A percentile compares a stretch with the other conserved stretches of the same genome.
Conservation (phyloP, 805 yeast species). For the Metschnikowia vanudenii region DNA sequence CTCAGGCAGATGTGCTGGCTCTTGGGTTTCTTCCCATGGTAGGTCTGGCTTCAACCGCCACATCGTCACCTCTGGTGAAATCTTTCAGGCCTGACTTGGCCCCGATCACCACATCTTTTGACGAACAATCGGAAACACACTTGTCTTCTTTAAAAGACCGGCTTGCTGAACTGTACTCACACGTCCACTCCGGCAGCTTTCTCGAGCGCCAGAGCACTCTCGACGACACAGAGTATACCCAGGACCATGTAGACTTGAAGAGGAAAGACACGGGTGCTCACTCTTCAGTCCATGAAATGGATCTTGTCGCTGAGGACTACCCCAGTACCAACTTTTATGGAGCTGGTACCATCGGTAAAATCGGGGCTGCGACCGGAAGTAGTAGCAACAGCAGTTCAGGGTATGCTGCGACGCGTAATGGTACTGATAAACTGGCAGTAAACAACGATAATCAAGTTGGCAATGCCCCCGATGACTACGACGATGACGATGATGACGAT, state of each 20-base stretch:
- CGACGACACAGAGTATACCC: conserved; percentile 10
- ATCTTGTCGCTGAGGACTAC: neutral
- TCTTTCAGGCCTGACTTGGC: conserved; percentile 37
- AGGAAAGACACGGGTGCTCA: conserved; percentile 5
- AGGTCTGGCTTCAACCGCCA: conserved; percentile 22
- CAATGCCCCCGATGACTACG: neutral
- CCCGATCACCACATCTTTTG: conserved; percentile 38
- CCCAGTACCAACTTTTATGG: neutral
- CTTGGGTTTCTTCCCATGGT: conserved; percentile 17
- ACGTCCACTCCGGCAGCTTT: conserved; percentile 4
- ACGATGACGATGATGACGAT: neutral
- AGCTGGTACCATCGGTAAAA: too few relatives aligned
- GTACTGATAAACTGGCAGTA: too few relatives aligned
- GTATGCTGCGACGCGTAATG: too few relatives aligned
- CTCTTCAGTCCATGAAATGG: conserved; percentile 2
- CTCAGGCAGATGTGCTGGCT: conserved; percentile 13
- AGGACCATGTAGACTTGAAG: conserved; percentile 7
- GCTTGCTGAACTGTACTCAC: conserved; percentile 17
- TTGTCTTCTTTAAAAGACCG: conserved; percentile 19
- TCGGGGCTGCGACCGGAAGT: too few relatives aligned
- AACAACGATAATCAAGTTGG: neutral
- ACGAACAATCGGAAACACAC: conserved; percentile 18
- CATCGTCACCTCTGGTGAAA: conserved; percentile 33
- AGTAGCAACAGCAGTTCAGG: too few relatives aligned
- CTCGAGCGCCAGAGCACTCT: conserved; percentile 14